Evolutionary conservation across 768 basidiomycete species (phyloP), one percentile per base, ranked within the genome.

Genomic region (Rossbeevera mucosa): DNA sequence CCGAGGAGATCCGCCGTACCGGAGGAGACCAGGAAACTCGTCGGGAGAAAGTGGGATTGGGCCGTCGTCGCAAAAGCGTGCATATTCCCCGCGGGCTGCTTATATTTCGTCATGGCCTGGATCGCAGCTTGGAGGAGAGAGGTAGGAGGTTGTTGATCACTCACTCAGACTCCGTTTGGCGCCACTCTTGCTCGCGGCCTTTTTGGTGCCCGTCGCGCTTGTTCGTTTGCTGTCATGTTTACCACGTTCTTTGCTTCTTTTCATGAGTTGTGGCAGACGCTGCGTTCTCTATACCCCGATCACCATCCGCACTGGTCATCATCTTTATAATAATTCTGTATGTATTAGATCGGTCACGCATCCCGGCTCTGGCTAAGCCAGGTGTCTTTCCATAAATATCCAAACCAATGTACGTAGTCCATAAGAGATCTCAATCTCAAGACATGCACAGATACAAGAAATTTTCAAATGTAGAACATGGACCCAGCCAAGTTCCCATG

Each of bases 71-170:
- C 77, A 14, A 64, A 78, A 52, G 80, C 81, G 65, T 91, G 91
- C 61, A 78, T 82, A 44, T 65, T 91, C 47, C 91, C 91, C 3
- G 84, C 85, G 20, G 86, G 83, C 6, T 64, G 85, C 16, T 71
- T 88, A 57, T 93, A 93, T 69, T 81, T 85, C 55, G 71, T 87
- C 14, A 92, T 87, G 84, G 86, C 87, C 12, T 93, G 91, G 90
- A 69, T 74, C 11, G 64, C 68, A 33, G 72, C 72, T 18, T 66
- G 79, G 56, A 66, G 72, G 36, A 60, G 72, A 54, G 80, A 81
- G 56, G n/a, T 33, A 1, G 54, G 58, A 7, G 53, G 49, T 1
- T 67, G 69, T 45, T 70, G 56, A 59, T 22, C 40, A n/a, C n/a
- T n/a, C n/a, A n/a, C n/a, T n/a, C n/a, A 41, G 21, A 22, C 33